Conservation (phyloP, 495 filamentous ascomycete genomes). For the Zalerion maritima region DNA sequence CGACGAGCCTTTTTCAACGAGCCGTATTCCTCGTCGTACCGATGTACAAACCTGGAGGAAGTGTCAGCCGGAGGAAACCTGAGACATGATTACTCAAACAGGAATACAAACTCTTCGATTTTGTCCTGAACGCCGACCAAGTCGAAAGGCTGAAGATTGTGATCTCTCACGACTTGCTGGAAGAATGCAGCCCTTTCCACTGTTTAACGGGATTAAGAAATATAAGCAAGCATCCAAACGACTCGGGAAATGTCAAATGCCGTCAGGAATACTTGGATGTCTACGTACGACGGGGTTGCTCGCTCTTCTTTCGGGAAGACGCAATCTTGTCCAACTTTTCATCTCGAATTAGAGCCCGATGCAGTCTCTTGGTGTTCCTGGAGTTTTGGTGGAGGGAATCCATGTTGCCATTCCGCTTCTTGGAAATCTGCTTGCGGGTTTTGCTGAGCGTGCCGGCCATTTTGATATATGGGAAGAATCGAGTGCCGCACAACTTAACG, state of each 20-base stretch:
- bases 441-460: conserved; percentile 70
- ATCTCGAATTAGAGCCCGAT: conserved; percentile 57
- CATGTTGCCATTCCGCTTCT: conserved; percentile 54
- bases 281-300: conserved; percentile 50
- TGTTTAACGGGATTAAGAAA: too few species aligned
- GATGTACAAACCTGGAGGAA: conserved; percentile 51
- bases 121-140: conserved; percentile 43
- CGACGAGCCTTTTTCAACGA: conserved; percentile 60
- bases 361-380: conserved; percentile 59
- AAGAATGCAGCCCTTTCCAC: conserved; percentile 63
- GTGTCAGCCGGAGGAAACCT: background rate
- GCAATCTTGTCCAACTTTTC: conserved; percentile 58
- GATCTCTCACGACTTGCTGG: conserved; percentile 41
- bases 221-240: conserved; percentile 1
- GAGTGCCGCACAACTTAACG: too few species aligned
- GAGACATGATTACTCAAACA: background rate
- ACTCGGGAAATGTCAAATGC: conserved; percentile 1
- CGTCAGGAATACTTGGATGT: conserved; percentile 1
- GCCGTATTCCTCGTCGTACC: conserved; percentile 61
- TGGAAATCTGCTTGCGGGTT: conserved; percentile 69
- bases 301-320: conserved; percentile 44
- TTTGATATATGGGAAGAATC: conserved; percentile 13
- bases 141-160: conserved; percentile 38
- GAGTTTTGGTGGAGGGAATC: conserved; percentile 69
- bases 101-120: conserved; percentile 40